Conservation (phyloP, 2,329 filamentous ascomycete genomes). For the Diaporthe vexans region DNA sequence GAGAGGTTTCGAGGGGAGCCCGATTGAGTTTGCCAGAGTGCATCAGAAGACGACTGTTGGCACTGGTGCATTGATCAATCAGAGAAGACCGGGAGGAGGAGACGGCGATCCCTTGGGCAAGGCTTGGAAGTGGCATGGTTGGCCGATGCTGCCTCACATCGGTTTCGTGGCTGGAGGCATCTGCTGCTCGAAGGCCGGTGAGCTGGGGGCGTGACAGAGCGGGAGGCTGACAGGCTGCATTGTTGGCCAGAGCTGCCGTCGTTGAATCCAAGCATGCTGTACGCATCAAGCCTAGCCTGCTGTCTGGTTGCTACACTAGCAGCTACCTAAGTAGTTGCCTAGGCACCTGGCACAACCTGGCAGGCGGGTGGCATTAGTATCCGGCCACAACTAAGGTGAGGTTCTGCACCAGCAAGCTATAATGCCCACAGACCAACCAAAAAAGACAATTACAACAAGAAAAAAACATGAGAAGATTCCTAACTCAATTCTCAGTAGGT, state of each 20-base stretch:
- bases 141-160: too few species aligned
- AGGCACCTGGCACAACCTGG: too few species aligned
- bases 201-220: not conserved
- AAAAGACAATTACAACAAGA: too few species aligned
- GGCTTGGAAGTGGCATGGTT: not conserved
- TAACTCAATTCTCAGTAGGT: too few species aligned
- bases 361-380: too few species aligned
- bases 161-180: not conserved
- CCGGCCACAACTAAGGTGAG: too few species aligned
- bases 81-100: not conserved
- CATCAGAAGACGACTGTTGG: slow-evolving; percentile 10
- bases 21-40: slow-evolving; percentile 30
- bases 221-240: too few species aligned
- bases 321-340: too few species aligned
- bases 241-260: too few species aligned
- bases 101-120: not conserved
- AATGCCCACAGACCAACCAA: too few species aligned
- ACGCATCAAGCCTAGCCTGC: not conserved
- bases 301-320: not conserved
- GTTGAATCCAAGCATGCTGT: not conserved
- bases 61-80: slow-evolving; percentile 25
- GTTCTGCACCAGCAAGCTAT: too few species aligned
- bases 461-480: too few species aligned
- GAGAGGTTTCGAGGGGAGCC: not conserved
- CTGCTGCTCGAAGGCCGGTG: slow-evolving; percentile 5